Percentiles rank a stretch among this genome's conserved stretches.
These are phyloP conservation scores for Periconia digitata DNA, from an alignment of 2,329 filamentous ascomycete species.

Conservation along the genomic window DNA sequence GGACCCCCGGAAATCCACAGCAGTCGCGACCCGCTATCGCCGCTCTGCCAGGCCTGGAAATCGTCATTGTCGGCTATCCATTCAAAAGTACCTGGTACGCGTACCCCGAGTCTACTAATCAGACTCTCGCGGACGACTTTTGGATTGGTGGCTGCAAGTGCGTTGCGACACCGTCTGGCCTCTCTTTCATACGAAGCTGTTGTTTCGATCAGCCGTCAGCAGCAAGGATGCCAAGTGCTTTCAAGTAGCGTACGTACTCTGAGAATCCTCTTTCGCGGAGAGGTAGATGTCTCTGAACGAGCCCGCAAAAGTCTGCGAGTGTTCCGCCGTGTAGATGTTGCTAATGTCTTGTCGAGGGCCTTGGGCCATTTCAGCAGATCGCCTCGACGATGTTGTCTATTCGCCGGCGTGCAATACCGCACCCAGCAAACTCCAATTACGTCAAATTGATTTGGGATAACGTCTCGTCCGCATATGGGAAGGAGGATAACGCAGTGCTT, in stretches of 20 bases:
- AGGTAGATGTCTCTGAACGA: no score
- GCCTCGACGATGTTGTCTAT: no score
- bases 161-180: conserved; percentile 10
- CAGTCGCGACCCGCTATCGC: conserved; percentile 4
- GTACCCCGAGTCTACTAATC: conserved; percentile 10
- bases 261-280: no score
- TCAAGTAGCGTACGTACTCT: no score
- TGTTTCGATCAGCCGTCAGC: neutral
- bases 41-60: conserved; percentile 16
- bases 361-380: neutral
- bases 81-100: conserved; percentile 25
- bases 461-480: no score
- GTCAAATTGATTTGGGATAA: no score
- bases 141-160: conserved; percentile 15
- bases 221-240: no score
- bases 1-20: conserved; percentile 29
- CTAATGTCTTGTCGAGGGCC: neutral
- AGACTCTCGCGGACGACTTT: conserved; percentile 11
- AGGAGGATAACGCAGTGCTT: no score
- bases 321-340: neutral
- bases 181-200: conserved; percentile 1
- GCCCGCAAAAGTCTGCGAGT: no score
- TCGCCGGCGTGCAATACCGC: no score
- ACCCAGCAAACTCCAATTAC: no score
- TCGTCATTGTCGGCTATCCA: conserved; percentile 23